Evolutionary conservation across 441 rosid species (phyloP).

Genomic region (Erodium texanum): DNA sequence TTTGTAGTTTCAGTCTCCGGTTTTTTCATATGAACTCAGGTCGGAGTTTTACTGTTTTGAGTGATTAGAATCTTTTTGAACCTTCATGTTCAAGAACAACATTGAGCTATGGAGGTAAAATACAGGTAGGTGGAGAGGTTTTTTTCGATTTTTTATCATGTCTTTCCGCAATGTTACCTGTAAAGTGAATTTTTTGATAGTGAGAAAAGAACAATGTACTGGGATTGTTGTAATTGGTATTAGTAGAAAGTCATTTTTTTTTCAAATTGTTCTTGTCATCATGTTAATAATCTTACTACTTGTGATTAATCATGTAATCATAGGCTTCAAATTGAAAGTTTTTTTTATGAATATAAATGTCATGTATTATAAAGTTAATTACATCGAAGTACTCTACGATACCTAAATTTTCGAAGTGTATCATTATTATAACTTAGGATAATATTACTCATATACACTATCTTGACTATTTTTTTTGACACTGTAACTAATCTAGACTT

Average conservation of each 20-base stretch:
- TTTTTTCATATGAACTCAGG: no score
- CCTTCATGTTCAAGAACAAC: conserved; percentile 16
- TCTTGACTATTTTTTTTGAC: no score
- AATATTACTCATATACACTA: no score
- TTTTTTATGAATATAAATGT: no score
- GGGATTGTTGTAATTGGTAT: conserved; percentile 47
- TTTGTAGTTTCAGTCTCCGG: conserved; percentile 25
- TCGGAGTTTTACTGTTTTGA: conserved; percentile 24
- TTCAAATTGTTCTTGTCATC: background rate
- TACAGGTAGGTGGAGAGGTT: conserved; percentile 32
- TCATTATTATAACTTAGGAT: no score
- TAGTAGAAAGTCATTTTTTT: conserved; percentile 16
- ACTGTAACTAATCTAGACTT: no score
- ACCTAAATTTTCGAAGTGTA: no score
- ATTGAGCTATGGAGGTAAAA: conserved; percentile 33
- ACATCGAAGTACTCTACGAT: no score
- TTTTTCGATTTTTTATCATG: conserved; percentile 17
- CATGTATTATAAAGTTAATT: no score
- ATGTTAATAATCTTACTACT: no score
- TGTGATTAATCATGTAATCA: no score
- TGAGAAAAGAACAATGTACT: conserved; percentile 33
- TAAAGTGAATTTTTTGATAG: conserved; percentile 59
- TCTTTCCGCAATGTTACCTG: conserved; percentile 34
- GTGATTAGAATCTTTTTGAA: conserved; percentile 33
- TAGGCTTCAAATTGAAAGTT: no score